Conservation (phyloP, 2,329 filamentous ascomycete genomes). For the Nemania serpens region DNA sequence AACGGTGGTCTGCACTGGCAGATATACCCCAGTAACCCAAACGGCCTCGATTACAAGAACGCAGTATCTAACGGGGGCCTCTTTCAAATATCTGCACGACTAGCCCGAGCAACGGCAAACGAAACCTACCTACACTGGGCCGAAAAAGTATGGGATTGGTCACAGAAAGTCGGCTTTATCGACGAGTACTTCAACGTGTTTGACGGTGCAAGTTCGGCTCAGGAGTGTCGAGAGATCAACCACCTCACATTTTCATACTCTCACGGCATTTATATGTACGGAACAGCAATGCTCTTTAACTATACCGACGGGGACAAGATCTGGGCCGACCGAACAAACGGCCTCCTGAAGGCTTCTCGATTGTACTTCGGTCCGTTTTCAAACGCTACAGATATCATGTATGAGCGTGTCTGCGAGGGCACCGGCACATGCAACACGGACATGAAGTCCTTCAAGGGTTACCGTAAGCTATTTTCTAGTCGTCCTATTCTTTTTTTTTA, state of each 20-base stretch:
- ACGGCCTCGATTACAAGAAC: slow-evolving; percentile 84
- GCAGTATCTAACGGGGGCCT: slow-evolving; percentile 80
- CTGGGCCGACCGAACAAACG: slow-evolving; percentile 59
- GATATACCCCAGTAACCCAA: slow-evolving; percentile 73
- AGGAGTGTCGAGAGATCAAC: slow-evolving; percentile 60
- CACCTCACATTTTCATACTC: slow-evolving; percentile 67
- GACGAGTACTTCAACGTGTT: slow-evolving; percentile 59
- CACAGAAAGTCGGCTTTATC: slow-evolving; percentile 60
- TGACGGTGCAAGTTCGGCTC: slow-evolving; percentile 62
- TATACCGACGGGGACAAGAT: slow-evolving; percentile 53
- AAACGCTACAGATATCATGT: slow-evolving; percentile 64
- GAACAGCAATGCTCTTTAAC: slow-evolving; percentile 67
- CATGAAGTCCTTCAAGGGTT: slow-evolving; percentile 71
- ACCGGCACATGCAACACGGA: slow-evolving; percentile 62
- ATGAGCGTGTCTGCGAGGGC: slow-evolving; percentile 68
- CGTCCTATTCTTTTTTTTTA: not conserved
- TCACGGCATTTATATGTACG: slow-evolving; percentile 68
- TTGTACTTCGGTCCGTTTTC: slow-evolving; percentile 56
- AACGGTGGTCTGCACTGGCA: slow-evolving; percentile 80
- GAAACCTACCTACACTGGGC: slow-evolving; percentile 71
- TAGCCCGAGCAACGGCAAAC: slow-evolving; percentile 72
- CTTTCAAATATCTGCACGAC: slow-evolving; percentile 78
- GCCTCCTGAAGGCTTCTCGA: slow-evolving; percentile 55
- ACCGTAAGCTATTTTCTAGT: slow-evolving; percentile 40
- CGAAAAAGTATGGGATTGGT: slow-evolving; percentile 69